Evolutionary conservation across 495 filamentous ascomycete genomes (phyloP).

Genomic region (Talaromyces wortmannii): DNA sequence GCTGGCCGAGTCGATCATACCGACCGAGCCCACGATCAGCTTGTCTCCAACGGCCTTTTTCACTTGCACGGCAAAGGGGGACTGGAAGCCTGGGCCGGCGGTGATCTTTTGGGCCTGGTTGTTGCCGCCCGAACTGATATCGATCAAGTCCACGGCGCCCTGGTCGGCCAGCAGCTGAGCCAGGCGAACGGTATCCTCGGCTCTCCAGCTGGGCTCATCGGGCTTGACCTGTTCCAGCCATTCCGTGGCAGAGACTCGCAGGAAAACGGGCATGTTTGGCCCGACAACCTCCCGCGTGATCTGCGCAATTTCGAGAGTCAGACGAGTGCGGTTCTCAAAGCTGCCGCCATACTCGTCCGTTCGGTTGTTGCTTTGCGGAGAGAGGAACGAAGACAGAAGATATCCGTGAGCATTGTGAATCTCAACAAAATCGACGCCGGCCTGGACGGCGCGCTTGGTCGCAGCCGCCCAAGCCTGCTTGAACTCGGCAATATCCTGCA

Average conservation of each 20-base stretch:
- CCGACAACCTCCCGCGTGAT: conserved; percentile 4
- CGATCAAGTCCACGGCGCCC: conserved; percentile 58
- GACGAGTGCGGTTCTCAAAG: conserved; percentile 31
- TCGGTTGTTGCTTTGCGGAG: conserved; percentile 35
- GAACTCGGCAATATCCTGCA: conserved; percentile 48
- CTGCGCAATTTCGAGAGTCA: conserved; percentile 5
- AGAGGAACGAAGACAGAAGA: conserved; percentile 51
- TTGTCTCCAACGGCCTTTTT: conserved; percentile 47
- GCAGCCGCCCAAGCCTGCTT: conserved; percentile 47
- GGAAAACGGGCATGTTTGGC: conserved; percentile 46
- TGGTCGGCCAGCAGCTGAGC: conserved; percentile 50
- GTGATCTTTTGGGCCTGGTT: conserved; percentile 44
- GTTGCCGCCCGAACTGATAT: conserved; percentile 57
- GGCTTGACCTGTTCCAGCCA: conserved; percentile 49
- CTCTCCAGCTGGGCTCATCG: conserved; percentile 45
- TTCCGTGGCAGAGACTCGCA: conserved; percentile 57
- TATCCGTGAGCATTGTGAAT: conserved; percentile 48
- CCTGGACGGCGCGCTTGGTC: conserved; percentile 47
- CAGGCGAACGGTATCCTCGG: conserved; percentile 50
- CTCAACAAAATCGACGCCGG: conserved; percentile 51
- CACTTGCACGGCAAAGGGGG: conserved; percentile 53
- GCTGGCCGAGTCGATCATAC: conserved; percentile 38
- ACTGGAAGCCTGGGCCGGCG: conserved; percentile 54
- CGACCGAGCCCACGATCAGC: conserved; percentile 41
- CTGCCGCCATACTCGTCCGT: conserved; percentile 43